Conservation (phyloP, 129 eudicot species). For the Pulicaria dysenterica region DNA sequence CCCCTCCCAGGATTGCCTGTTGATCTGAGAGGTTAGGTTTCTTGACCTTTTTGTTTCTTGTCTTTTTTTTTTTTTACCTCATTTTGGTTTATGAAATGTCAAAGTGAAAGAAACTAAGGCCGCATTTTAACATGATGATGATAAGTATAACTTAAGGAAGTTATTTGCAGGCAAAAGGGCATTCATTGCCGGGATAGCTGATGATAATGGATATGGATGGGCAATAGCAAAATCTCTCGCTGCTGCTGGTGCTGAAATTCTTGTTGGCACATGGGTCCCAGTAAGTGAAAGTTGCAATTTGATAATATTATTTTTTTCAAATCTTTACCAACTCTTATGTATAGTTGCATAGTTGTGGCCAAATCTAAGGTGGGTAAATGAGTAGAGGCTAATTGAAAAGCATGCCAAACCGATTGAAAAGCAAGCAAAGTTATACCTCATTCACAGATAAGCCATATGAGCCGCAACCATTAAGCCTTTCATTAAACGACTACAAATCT, state of each 20-base stretch:
- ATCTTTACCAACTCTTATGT: not conserved
- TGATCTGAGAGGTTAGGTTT: slow-evolving; percentile 71
- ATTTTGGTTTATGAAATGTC: not conserved
- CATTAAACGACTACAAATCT: too few relatives aligned
- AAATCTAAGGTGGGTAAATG: too few relatives aligned
- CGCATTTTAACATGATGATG: too few relatives aligned
- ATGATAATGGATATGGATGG: slow-evolving; percentile 99
- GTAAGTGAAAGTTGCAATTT: slow-evolving; percentile 40
- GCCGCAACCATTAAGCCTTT: too few relatives aligned
- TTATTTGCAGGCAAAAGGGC: slow-evolving; percentile 81
- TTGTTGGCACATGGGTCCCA: slow-evolving; percentile 99
- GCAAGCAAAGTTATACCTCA: too few relatives aligned
- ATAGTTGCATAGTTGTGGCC: too few relatives aligned
- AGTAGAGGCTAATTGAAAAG: too few relatives aligned
- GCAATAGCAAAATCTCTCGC: slow-evolving; percentile 97
- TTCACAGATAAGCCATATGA: too few relatives aligned
- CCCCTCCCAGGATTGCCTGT: slow-evolving; percentile 67
- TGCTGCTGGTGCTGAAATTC: slow-evolving; percentile 99
- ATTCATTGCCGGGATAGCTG: slow-evolving; percentile 93
- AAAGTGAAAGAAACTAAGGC: too few relatives aligned
- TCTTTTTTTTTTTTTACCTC: not conserved
- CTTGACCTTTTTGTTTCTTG: not conserved
- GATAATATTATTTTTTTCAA: too few relatives aligned
- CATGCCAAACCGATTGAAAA: too few relatives aligned
- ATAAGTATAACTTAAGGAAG: not conserved